Conservation (phyloP, 2,329 filamentous ascomycete species). For the Fusarium torreyae region DNA sequence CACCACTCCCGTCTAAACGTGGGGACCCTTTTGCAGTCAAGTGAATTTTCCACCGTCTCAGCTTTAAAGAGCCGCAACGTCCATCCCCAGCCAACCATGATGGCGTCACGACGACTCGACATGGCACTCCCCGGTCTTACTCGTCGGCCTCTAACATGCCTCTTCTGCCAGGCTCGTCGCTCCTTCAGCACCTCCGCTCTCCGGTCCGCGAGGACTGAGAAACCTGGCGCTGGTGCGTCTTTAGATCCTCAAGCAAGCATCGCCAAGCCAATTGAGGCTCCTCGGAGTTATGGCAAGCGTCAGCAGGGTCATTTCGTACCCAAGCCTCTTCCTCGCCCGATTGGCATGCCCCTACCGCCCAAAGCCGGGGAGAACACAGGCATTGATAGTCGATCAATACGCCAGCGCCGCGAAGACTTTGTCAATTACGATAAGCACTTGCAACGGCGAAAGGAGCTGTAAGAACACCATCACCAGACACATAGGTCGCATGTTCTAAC, state of each 20-base stretch:
- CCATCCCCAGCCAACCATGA: conserved; percentile 37
- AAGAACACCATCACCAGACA: conserved; percentile 47
- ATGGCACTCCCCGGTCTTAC: conserved; percentile 50
- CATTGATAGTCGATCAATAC: conserved; percentile 75
- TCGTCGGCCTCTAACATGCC: conserved; percentile 59
- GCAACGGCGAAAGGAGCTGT: conserved; percentile 81
- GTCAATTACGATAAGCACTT: conserved; percentile 89
- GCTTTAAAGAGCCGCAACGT: conserved; percentile 31
- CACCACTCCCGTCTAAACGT: conserved; percentile 29
- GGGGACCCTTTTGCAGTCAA: conserved; percentile 13
- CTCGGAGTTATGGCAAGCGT: conserved; percentile 71
- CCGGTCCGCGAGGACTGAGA: conserved; percentile 51
- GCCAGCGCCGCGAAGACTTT: conserved; percentile 83
- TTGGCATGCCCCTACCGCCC: conserved; percentile 84
- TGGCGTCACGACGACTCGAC: conserved; percentile 54
- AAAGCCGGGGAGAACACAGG: conserved; percentile 86
- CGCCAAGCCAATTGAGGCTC: conserved; percentile 69
- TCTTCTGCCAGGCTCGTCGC: conserved; percentile 67
- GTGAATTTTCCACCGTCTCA: conserved; percentile 43
- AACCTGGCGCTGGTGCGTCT: conserved; percentile 55
- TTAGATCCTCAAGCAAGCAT: conserved; percentile 58
- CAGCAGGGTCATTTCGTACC: conserved; percentile 69
- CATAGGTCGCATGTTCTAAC: conserved; percentile 10
- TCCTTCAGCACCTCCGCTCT: conserved; percentile 63
- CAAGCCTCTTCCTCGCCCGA: conserved; percentile 77